phyloP scores from a whole-genome alignment of 345 rosid genomes.

The Zanthoxylum bungeanum region DNA sequence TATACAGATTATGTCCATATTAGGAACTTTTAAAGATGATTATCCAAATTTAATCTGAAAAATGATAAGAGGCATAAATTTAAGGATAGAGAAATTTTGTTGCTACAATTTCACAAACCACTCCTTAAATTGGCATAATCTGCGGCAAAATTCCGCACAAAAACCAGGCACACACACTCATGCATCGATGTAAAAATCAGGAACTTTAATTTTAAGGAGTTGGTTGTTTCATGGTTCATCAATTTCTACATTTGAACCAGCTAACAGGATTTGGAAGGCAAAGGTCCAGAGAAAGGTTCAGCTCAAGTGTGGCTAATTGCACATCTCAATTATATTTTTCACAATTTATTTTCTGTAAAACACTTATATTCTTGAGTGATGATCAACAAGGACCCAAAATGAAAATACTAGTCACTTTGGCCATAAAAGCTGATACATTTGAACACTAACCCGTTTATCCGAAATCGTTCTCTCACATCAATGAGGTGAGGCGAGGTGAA shows the following conservation, averaged over 20 bases:
- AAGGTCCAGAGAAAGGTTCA: neutral
- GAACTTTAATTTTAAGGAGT: neutral
- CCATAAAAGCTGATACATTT: neutral
- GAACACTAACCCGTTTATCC: conserved; percentile 68
- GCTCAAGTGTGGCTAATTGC: neutral
- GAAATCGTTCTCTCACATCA: conserved; percentile 91
- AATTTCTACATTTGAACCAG: neutral
- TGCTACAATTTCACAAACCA: neutral
- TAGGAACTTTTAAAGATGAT: neutral
- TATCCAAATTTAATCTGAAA: neutral
- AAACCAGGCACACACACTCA: too few relatives aligned
- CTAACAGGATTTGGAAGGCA: neutral
- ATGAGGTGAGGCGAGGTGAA: conserved; percentile 92
- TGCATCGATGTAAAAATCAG: neutral
- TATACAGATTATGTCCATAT: neutral
- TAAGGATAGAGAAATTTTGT: neutral
- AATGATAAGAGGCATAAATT: neutral
- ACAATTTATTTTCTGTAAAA: too few relatives aligned
- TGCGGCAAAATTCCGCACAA: neutral
- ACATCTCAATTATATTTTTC: too few relatives aligned
- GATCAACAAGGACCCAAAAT: neutral
- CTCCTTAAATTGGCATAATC: neutral
- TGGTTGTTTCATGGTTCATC: neutral
- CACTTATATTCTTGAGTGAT: neutral
- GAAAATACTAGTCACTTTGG: neutral